Evolutionary conservation across 352 stramenopile species (phyloP).

Genomic region (Phytopythium ostracodes): DNA sequence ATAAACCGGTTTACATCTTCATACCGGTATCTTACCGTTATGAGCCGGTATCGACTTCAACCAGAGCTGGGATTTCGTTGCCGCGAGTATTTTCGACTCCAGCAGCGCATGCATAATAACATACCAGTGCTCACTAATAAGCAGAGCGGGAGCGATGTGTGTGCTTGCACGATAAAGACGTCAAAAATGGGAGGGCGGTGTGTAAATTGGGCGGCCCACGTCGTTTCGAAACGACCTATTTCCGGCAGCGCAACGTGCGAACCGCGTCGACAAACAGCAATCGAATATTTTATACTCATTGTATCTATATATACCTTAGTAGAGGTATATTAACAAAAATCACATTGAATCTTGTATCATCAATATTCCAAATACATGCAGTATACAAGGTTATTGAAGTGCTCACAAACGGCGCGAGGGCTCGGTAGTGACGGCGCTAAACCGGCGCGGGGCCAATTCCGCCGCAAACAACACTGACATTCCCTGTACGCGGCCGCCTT

Average conservation of each 20-base stretch:
- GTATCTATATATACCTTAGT: background rate
- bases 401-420: background rate
- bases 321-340: too few relatives aligned
- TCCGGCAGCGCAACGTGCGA: background rate
- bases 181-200: background rate
- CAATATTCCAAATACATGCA: background rate
- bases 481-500: background rate
- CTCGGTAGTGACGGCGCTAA: background rate
- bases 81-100: too few relatives aligned
- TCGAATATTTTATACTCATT: too few relatives aligned
- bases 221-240: conserved; percentile 19
- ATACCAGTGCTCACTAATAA: too few relatives aligned
- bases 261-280: background rate
- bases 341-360: too few relatives aligned
- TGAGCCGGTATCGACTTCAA: too few relatives aligned
- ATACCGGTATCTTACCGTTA: too few relatives aligned
- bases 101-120: too few relatives aligned
- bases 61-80: too few relatives aligned
- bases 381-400: background rate
- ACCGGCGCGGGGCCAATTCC: background rate
- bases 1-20: too few relatives aligned
- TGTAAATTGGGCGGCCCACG: background rate
- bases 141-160: too few relatives aligned
- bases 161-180: too few relatives aligned
- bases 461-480: background rate